phyloP scores from a whole-genome alignment of 2,329 filamentous ascomycete genomes.

The Ophiostoma triangulosporum region DNA sequence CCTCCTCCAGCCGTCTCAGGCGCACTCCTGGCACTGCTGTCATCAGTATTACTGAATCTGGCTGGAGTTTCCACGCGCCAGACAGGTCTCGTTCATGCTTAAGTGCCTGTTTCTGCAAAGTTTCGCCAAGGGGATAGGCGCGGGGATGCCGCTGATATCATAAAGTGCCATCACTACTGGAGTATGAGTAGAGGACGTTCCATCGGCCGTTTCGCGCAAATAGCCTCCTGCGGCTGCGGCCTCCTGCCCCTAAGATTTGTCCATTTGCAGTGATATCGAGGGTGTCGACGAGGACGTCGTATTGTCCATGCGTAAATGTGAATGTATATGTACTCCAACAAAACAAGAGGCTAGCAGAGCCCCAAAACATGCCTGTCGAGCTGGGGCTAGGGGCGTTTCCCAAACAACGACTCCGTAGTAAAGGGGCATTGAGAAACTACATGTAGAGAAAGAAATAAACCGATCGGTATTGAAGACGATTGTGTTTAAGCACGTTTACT shows the following conservation, averaged over 20 bases:
- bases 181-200: neutral
- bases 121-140: conserved; percentile 14
- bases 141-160: neutral
- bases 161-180: too few species aligned
- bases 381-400: neutral
- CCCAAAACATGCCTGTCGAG: neutral
- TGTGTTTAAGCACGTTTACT: too few species aligned
- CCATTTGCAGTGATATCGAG: neutral
- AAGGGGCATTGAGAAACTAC: neutral
- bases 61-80: neutral
- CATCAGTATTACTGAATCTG: neutral
- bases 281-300: too few species aligned
- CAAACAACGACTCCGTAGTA: neutral
- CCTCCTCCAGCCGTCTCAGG: too few species aligned
- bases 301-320: too few species aligned
- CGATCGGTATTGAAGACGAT: too few species aligned
- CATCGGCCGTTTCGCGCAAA: neutral
- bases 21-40: too few species aligned
- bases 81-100: neutral
- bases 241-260: neutral
- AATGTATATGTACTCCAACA: too few species aligned
- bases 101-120: conserved; percentile 3
- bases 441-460: too few species aligned
- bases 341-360: neutral
- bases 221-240: neutral